These are phyloP conservation scores for Spergularia azorica DNA, from an alignment of 179 eudicot genomes.

Conservation along the genomic window DNA sequence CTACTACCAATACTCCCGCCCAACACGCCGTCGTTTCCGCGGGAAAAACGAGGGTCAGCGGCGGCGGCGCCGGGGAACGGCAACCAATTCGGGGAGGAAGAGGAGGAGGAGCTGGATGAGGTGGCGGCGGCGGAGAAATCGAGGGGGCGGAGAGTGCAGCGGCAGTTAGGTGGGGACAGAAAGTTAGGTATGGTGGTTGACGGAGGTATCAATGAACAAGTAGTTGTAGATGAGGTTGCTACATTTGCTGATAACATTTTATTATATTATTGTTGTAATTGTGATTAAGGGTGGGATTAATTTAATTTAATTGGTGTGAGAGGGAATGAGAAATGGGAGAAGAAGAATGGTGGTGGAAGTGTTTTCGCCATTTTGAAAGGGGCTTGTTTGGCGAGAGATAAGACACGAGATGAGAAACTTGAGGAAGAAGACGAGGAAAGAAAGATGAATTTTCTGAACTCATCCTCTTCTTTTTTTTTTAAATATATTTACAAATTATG, in stretches of 20 bases:
- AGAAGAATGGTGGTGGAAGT: neutral
- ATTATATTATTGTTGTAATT: neutral
- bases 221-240: conserved; percentile 2
- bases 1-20: neutral
- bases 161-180: conserved; percentile 25
- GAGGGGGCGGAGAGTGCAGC: conserved; percentile 19
- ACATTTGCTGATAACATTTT: conserved; percentile 36
- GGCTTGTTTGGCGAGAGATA: conserved; percentile 21
- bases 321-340: neutral
- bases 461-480: no score
- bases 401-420: conserved; percentile 12
- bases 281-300: neutral
- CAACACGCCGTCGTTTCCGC: conserved; percentile 28
- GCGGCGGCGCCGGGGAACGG: conserved; percentile 28
- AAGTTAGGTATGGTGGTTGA: conserved; percentile 29
- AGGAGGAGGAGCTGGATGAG: conserved; percentile 25
- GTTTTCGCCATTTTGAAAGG: conserved; percentile 5
- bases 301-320: neutral
- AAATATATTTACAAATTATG: no score
- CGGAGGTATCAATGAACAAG: conserved; percentile 17
- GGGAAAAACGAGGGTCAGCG: conserved; percentile 6
- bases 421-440: no score
- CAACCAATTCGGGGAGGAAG: conserved; percentile 36
- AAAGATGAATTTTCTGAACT: no score
- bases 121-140: conserved; percentile 30